Evolutionary conservation across 2,329 filamentous ascomycete genomes (phyloP), one percentile per base, ranked within the genome.

Genomic region (Talaromyces marneffei): DNA sequence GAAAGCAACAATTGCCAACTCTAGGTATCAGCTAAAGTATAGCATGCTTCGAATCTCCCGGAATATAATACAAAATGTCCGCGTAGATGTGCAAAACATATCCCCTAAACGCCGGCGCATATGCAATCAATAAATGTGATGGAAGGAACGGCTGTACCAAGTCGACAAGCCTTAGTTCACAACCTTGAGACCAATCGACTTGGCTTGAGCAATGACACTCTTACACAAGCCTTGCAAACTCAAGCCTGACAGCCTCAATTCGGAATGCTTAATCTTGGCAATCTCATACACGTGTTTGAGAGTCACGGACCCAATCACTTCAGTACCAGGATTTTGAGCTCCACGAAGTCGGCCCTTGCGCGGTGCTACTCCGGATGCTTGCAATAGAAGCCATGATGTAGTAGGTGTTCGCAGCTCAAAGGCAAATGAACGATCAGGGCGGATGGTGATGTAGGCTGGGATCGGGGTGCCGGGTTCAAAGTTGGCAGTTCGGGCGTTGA

Each of bases 231-330:
- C 87, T 73, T 91, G 82, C 58, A 92, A 75, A 53, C 84, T 82
- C 68, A 91, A 73, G 1, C 89, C 90, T 2, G 89, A 91, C 64
- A 93, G 76, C 62, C 90, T 83, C 64, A 87, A 78, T 77, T 94
- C 90, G 58, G 83, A 80, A 67, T 91, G 88, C 83, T 99, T 99
- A 72, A 99, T 95, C 82, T 91, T 92, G 66, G 94, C 94, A 76
- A 99, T 97, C 79, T 97, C 93, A 78, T 92, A 97, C 23, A 99
- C 81, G 78, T 99, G 94, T 82, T 99, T 99, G 71, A 99, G 79
- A 70, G 89, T 94, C 60, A 99, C 83, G 3, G 85, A 88, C 62
- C 93, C 94, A n/a, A 96, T 85, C 7, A 80, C 85, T 67, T 96
- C 91, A 63, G 87, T 82, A 0, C 87, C 89, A 0, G 91, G 89